A percentile compares a stretch with the other conserved stretches of the same genome.
Evolutionary conservation across 106 monocot genomes (phyloP).

Genomic region (Platanthera zijinensis): DNA sequence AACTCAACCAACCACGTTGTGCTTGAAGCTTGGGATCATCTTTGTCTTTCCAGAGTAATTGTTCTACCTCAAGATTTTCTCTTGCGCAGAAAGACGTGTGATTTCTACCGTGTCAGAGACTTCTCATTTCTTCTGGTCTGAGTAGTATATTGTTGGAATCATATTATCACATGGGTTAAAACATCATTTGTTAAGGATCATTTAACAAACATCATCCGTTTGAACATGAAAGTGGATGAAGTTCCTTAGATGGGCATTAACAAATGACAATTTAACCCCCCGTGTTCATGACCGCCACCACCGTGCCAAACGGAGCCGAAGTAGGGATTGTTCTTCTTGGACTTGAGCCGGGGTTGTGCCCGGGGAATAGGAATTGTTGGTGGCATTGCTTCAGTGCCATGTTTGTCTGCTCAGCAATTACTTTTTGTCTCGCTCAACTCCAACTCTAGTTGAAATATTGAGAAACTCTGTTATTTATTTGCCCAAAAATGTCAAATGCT

Average conservation of each 20-base stretch:
- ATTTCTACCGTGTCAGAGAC: not conserved
- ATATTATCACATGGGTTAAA: too few species aligned
- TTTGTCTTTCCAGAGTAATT: not conserved
- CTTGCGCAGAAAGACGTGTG: not conserved
- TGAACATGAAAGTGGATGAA: too few species aligned
- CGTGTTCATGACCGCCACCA: too few species aligned
- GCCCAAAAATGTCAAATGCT: too few species aligned
- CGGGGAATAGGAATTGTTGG: slow-evolving; percentile 22
- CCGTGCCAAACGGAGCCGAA: too few species aligned
- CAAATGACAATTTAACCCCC: too few species aligned
- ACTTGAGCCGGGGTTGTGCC: slow-evolving; percentile 12
- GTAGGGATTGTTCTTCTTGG: slow-evolving; percentile 6
- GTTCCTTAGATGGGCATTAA: too few species aligned
- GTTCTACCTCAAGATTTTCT: not conserved
- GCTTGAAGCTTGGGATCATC: slow-evolving; percentile 12
- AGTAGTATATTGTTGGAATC: not conserved
- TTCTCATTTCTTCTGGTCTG: not conserved
- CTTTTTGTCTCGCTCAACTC: too few species aligned
- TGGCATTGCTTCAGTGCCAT: slow-evolving; percentile 64
- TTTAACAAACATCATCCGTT: too few species aligned
- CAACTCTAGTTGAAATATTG: too few species aligned
- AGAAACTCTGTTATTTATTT: too few species aligned
- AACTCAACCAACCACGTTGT: not conserved
- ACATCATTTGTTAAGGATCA: too few species aligned
- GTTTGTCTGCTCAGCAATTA: slow-evolving; percentile 41